phyloP scores from a whole-genome alignment of 1,284 basidiomycete genomes.

The Gomphus bonarii region DNA sequence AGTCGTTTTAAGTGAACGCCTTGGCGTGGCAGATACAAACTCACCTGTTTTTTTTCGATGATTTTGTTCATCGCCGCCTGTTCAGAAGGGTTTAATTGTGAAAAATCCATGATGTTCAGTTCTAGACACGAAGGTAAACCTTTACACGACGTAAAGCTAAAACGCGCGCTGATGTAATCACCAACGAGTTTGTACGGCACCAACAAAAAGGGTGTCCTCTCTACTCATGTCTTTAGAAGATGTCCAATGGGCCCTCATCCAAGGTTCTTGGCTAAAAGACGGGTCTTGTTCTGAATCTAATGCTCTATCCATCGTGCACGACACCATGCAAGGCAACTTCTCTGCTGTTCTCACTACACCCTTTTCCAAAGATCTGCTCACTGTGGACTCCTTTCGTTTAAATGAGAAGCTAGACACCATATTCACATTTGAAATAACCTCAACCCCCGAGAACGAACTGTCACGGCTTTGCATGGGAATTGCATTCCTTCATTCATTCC shows the following conservation, averaged over 20 bases:
- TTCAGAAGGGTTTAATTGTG: conserved; percentile 73
- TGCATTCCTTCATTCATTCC: conserved; percentile 80
- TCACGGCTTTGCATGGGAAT: conserved; percentile 59
- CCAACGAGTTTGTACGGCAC: no score
- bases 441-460: conserved; percentile 34
- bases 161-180: no score
- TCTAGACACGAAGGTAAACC: neutral
- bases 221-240: conserved; percentile 4
- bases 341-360: conserved; percentile 41
- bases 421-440: neutral
- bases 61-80: conserved; percentile 85
- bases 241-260: conserved; percentile 15
- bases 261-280: conserved; percentile 14
- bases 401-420: conserved; percentile 13
- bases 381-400: conserved; percentile 19
- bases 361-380: conserved; percentile 36
- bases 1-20: conserved; percentile 8
- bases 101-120: conserved; percentile 66
- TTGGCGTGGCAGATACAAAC: conserved; percentile 13
- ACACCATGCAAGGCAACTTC: conserved; percentile 28
- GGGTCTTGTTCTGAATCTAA: neutral
- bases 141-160: no score
- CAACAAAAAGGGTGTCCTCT: no score
- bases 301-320: conserved; percentile 18
- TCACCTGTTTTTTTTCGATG: conserved; percentile 90